phyloP scores from a whole-genome alignment of 805 yeast species.

The Candida koratica region DNA sequence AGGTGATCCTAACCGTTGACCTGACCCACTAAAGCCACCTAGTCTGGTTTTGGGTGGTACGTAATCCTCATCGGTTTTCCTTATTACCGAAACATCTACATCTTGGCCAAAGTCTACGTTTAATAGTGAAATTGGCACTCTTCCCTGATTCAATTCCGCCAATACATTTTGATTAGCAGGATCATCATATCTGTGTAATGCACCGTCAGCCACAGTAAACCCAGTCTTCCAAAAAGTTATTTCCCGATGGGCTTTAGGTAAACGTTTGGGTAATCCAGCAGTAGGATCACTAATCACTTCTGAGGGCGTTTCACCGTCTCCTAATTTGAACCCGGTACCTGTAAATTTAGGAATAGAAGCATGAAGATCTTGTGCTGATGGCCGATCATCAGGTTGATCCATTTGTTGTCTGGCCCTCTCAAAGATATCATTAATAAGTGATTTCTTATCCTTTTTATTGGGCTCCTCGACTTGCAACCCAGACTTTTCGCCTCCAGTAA shows the following conservation, averaged over 20 bases:
- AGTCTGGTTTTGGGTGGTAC: conserved; percentile 56
- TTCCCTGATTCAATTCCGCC: conserved; percentile 77
- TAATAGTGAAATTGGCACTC: conserved; percentile 82
- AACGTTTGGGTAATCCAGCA: conserved; percentile 20
- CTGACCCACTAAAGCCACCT: conserved; percentile 74
- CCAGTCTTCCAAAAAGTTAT: conserved; percentile 97
- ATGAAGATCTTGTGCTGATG: conserved; percentile 28
- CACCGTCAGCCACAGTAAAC: conserved; percentile 91
- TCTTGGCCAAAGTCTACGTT: conserved; percentile 87
- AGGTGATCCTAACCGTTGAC: conserved; percentile 86
- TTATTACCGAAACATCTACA: conserved; percentile 84
- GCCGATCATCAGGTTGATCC: conserved; percentile 36
- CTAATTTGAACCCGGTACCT: conserved; percentile 53
- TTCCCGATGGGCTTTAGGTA: conserved; percentile 62
- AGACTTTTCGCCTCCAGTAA: conserved; percentile 71
- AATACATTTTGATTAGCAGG: conserved; percentile 79
- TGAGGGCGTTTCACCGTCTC: conserved; percentile 42
- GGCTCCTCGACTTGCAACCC: conserved; percentile 81
- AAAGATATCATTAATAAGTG: conserved; percentile 63
- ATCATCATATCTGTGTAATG: conserved; percentile 82
- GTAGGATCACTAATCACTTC: conserved; percentile 32
- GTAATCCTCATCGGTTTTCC: conserved; percentile 78
- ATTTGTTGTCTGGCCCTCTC: conserved; percentile 52
- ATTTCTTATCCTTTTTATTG: conserved; percentile 37
- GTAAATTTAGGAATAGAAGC: conserved; percentile 35